Conservation (phyloP, 192 early-diverging fungal genomes). For the Dispira simplex region DNA sequence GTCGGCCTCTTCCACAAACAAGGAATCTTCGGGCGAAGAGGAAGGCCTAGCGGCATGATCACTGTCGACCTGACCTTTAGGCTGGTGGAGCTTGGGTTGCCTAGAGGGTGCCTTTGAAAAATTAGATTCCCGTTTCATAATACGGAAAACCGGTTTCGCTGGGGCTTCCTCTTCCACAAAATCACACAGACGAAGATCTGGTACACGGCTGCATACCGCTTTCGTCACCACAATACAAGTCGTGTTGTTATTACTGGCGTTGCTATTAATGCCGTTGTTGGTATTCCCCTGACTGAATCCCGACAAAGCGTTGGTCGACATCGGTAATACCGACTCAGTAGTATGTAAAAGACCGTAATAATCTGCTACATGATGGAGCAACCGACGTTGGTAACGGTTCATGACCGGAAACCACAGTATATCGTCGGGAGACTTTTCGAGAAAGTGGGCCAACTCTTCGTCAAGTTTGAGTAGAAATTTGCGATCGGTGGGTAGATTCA, state of each 20-base stretch:
- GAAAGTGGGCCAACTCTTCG: slow-evolving; percentile 39
- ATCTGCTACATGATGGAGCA: slow-evolving; percentile 53
- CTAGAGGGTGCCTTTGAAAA: too few relatives aligned
- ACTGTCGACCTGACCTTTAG: not conserved
- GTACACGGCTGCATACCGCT: not conserved
- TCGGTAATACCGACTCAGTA: not conserved
- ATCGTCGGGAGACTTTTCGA: slow-evolving; percentile 29
- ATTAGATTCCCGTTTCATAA: slow-evolving; percentile 1
- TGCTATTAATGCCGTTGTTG: not conserved
- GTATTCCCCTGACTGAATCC: not conserved
- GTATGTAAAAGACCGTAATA: slow-evolving; percentile 35
- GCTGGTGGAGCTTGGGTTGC: not conserved
- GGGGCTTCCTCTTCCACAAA: slow-evolving; percentile 6
- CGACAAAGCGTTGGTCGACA: not conserved
- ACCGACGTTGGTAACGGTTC: slow-evolving; percentile 60
- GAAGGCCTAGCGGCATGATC: not conserved
- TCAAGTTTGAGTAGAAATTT: slow-evolving; percentile 54
- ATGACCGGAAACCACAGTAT: slow-evolving; percentile 42
- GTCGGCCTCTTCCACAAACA: too few relatives aligned
- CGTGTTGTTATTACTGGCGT: not conserved
- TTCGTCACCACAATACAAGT: not conserved
- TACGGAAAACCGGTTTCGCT: not conserved
- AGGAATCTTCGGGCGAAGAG: not conserved
- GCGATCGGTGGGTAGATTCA: slow-evolving; percentile 44
- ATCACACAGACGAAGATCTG: not conserved